These are phyloP conservation scores for Sarocladiaceae sp. DNA, from an alignment of 2,329 filamentous ascomycete species.

Conservation along the genomic window DNA sequence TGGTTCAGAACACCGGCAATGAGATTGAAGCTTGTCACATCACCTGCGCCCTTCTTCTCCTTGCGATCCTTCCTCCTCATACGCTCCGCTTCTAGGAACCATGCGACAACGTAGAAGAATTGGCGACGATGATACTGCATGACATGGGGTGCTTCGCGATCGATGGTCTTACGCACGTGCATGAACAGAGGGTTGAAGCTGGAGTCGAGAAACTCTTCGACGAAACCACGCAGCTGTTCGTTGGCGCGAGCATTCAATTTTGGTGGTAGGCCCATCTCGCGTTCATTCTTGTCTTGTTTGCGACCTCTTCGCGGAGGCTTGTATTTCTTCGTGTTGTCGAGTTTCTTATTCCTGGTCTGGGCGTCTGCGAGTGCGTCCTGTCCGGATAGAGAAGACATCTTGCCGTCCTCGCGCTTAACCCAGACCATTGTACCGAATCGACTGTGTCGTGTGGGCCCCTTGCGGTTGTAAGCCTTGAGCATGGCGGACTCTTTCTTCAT, in stretches of 20 bases:
- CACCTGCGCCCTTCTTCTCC: slow-evolving; percentile 39
- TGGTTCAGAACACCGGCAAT: slow-evolving; percentile 88
- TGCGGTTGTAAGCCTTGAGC: slow-evolving; percentile 67
- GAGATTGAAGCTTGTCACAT: slow-evolving; percentile 73
- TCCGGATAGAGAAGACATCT: slow-evolving; percentile 79
- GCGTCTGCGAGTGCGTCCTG: slow-evolving; percentile 76
- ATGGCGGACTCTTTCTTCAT: slow-evolving; percentile 81
- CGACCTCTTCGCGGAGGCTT: slow-evolving; percentile 65
- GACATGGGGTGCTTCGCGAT: slow-evolving; percentile 79
- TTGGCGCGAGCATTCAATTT: slow-evolving; percentile 67
- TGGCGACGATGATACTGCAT: slow-evolving; percentile 72
- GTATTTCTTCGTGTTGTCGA: slow-evolving; percentile 88
- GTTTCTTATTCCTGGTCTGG: slow-evolving; percentile 70
- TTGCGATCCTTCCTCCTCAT: slow-evolving; percentile 58
- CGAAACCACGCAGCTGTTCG: slow-evolving; percentile 72
- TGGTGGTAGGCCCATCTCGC: slow-evolving; percentile 70
- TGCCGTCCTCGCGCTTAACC: slow-evolving; percentile 81
- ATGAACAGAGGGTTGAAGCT: slow-evolving; percentile 89
- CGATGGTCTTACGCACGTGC: slow-evolving; percentile 81
- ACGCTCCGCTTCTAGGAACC: slow-evolving; percentile 86
- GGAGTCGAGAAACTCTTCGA: slow-evolving; percentile 89
- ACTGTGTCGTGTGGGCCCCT: slow-evolving; percentile 80
- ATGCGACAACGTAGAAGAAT: slow-evolving; percentile 86
- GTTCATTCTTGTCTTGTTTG: slow-evolving; percentile 56
- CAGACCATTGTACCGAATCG: slow-evolving; percentile 97